A percentile compares a stretch with the other conserved stretches of the same genome.
phyloP scores from a whole-genome alignment of 1,284 basidiomycete genomes.

The Pseudozyma hubeiensis region DNA sequence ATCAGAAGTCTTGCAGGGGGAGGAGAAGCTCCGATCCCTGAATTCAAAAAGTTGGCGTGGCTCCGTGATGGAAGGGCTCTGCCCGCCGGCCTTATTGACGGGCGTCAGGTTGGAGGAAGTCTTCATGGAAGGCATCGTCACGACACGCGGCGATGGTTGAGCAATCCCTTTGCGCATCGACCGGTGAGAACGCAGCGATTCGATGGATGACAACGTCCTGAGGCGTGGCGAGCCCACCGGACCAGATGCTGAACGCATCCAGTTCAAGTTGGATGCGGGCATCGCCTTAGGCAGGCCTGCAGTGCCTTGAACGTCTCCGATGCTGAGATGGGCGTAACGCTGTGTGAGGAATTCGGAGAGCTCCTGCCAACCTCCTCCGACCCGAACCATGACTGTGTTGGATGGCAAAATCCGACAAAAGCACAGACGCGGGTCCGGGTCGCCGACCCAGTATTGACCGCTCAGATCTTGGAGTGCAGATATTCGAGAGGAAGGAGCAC shows the following conservation, averaged over 20 bases:
- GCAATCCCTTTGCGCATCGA: slow-evolving; percentile 4
- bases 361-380: slow-evolving; percentile 68
- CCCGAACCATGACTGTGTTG: slow-evolving; percentile 65
- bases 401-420: slow-evolving; percentile 65
- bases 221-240: slow-evolving; percentile 16
- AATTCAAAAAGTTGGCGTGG: neutral
- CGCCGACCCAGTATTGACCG: slow-evolving; percentile 63
- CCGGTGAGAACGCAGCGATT: slow-evolving; percentile 8
- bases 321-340: slow-evolving; percentile 40
- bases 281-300: neutral
- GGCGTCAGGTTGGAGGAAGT: neutral
- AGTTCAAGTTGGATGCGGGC: slow-evolving; percentile 6
- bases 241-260: slow-evolving; percentile 41
- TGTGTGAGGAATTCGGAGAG: slow-evolving; percentile 58
- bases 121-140: slow-evolving; percentile 27
- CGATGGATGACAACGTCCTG: slow-evolving; percentile 14
- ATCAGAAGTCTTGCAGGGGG: slow-evolving; percentile 2
- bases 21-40: neutral
- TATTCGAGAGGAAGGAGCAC: neutral
- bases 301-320: neutral
- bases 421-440: slow-evolving; percentile 62
- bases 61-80: neutral
- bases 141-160: slow-evolving; percentile 11
- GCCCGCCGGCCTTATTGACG: neutral
- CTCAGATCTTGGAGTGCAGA: slow-evolving; percentile 34